These are phyloP conservation scores for Wickerhamomyces chaumierensis DNA, from an alignment of 805 yeast species.

Conservation along the genomic window DNA sequence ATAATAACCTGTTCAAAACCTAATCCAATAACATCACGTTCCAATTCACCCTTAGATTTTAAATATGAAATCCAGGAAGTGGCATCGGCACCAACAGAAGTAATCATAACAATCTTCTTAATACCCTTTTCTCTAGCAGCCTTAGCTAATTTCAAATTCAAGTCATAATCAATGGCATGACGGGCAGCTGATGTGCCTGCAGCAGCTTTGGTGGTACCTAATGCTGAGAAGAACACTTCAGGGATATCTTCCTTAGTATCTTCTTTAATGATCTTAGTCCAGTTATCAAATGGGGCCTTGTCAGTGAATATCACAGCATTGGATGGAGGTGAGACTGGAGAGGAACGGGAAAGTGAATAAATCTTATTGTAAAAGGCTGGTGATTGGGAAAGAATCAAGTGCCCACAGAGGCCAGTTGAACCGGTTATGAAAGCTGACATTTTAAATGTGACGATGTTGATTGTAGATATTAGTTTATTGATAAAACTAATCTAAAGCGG, in stretches of 20 bases:
- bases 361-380: constrained; percentile 28
- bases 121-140: constrained; percentile 65
- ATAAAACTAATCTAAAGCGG: too few relatives aligned
- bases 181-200: constrained; percentile 72
- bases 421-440: constrained; percentile 38
- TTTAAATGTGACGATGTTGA: not conserved
- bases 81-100: constrained; percentile 53
- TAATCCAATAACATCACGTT: constrained; percentile 50
- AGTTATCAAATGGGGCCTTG: constrained; percentile 30
- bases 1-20: constrained; percentile 65
- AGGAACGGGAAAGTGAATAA: constrained; percentile 40
- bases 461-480: too few relatives aligned
- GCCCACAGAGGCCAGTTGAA: constrained; percentile 73
- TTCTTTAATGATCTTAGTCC: constrained; percentile 30
- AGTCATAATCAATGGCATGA: constrained; percentile 61
- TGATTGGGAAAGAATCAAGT: constrained; percentile 35
- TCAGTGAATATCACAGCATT: constrained; percentile 28
- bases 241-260: constrained; percentile 6
- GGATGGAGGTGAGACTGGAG: constrained; percentile 5
- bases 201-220: constrained; percentile 64
- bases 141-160: constrained; percentile 56
- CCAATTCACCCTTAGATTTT: constrained; percentile 66
- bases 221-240: constrained; percentile 41
- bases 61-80: constrained; percentile 50
- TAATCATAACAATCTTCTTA: constrained; percentile 55